Conservation (phyloP, 257 asterid species). For the Plantago ovata region DNA sequence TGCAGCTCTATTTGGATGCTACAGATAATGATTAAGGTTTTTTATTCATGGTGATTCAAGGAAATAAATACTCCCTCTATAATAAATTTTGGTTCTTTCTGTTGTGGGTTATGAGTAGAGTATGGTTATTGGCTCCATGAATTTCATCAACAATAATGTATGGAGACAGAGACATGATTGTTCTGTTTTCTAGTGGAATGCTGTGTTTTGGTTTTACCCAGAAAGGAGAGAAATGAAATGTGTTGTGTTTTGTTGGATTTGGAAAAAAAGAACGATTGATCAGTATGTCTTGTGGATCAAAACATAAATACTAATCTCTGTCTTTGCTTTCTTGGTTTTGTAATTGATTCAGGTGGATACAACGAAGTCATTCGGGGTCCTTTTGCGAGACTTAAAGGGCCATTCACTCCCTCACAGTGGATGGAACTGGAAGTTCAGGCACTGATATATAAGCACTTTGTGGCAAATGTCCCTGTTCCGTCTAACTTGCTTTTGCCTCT, state of each 20-base stretch:
- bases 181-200: neutral
- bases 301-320: conserved; percentile 3
- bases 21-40: conserved; percentile 9
- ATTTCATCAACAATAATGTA: neutral
- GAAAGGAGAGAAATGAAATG: too few relatives aligned
- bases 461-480: conserved; percentile 83
- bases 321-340: conserved; percentile 18
- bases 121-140: conserved; percentile 2
- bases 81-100: neutral
- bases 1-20: conserved; percentile 16
- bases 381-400: conserved; percentile 53
- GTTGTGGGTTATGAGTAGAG: neutral
- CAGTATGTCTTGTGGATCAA: too few relatives aligned
- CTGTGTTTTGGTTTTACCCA: too few relatives aligned
- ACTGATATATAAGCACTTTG: conserved; percentile 72
- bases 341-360: conserved; percentile 30
- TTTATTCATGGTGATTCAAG: conserved; percentile 1
- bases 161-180: neutral
- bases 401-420: conserved; percentile 91
- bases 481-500: conserved; percentile 67
- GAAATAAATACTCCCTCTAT: conserved; percentile 1
- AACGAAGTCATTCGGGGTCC: conserved; percentile 45
- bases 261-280: too few relatives aligned
- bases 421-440: conserved; percentile 95
- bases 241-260: too few relatives aligned